Conservation (phyloP, 2,329 filamentous ascomycete genomes). For the Aspergillus pseudoglaucus region DNA sequence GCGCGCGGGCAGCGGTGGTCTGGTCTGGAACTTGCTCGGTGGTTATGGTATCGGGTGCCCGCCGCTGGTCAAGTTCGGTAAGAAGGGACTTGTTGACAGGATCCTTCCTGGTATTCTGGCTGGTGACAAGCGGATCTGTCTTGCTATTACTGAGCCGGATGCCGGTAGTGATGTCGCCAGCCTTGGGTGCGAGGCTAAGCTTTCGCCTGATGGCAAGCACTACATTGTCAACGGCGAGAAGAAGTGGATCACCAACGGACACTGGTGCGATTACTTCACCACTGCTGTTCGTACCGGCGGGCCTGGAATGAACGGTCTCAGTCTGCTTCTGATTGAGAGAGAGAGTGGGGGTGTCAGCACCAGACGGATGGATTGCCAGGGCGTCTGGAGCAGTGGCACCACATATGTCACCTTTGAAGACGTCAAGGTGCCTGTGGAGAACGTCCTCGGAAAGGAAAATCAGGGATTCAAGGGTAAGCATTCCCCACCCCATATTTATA, state of each 20-base stretch:
- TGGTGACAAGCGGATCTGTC: slow-evolving; percentile 93
- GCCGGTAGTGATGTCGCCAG: slow-evolving; percentile 94
- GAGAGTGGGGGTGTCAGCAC: slow-evolving; percentile 78
- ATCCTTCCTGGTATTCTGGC: slow-evolving; percentile 81
- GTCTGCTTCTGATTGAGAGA: slow-evolving; percentile 86
- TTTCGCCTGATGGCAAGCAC: slow-evolving; percentile 92
- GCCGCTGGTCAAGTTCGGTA: slow-evolving; percentile 85
- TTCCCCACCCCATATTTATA: neutral
- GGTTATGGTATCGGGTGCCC: slow-evolving; percentile 95
- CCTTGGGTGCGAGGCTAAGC: slow-evolving; percentile 88
- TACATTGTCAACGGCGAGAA: slow-evolving; percentile 99
- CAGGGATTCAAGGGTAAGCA: slow-evolving; percentile 77
- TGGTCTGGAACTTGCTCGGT: slow-evolving; percentile 94
- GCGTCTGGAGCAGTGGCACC: slow-evolving; percentile 90
- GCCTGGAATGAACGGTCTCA: slow-evolving; percentile 86
- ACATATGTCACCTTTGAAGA: slow-evolving; percentile 98
- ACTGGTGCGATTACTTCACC: slow-evolving; percentile 97
- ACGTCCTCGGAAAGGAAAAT: slow-evolving; percentile 95
- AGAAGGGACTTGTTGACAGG: slow-evolving; percentile 74
- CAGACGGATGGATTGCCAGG: slow-evolving; percentile 95
- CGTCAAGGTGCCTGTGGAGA: slow-evolving; percentile 98
- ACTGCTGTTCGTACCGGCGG: slow-evolving; percentile 87
- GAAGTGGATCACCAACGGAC: slow-evolving; percentile 99
- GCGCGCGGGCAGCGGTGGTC: slow-evolving; percentile 78
- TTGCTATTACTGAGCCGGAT: slow-evolving; percentile 95